A percentile compares a stretch with the other conserved stretches of the same genome.
Conservation (phyloP, 768 basidiomycete species). For the Mycena vitilis region DNA sequence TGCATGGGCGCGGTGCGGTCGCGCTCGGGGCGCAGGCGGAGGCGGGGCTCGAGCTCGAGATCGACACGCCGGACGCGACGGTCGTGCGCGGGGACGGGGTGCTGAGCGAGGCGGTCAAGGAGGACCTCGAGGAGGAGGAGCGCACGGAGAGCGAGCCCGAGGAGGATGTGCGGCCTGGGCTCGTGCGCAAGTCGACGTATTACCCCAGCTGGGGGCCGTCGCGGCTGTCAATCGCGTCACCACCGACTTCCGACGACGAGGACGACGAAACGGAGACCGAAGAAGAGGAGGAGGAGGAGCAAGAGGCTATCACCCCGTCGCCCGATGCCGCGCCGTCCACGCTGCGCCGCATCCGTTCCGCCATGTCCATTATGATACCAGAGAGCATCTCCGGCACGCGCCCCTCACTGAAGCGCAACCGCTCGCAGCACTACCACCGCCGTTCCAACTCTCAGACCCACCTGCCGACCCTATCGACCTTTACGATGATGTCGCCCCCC, state of each 20-base stretch:
- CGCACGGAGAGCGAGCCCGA: slow-evolving; percentile 44
- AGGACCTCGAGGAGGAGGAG: slow-evolving; percentile 51
- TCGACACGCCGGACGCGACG: slow-evolving; percentile 71
- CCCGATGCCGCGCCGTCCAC: slow-evolving; percentile 30
- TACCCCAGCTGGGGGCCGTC: slow-evolving; percentile 67
- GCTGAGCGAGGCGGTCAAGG: slow-evolving; percentile 57
- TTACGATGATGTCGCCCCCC: slow-evolving; percentile 50
- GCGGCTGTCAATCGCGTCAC: slow-evolving; percentile 42
- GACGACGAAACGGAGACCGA: slow-evolving; percentile 14
- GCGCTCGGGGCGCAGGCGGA: slow-evolving; percentile 67
- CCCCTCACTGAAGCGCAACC: slow-evolving; percentile 35
- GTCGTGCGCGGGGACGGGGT: slow-evolving; percentile 83
- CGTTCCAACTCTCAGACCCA: slow-evolving; percentile 36
- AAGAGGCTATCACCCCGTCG: slow-evolving; percentile 17
- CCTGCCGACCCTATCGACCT: slow-evolving; percentile 46
- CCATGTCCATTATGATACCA: slow-evolving; percentile 47
- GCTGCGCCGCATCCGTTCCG: slow-evolving; percentile 49
- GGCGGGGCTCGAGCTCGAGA: slow-evolving; percentile 73
- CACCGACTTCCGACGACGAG: slow-evolving; percentile 36
- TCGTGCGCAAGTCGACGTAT: slow-evolving; percentile 38
- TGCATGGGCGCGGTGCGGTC: slow-evolving; percentile 54
- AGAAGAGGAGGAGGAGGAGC: slow-evolving; percentile 32
- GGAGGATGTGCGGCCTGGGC: slow-evolving; percentile 41
- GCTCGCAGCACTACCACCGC: slow-evolving; percentile 30
- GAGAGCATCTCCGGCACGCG: slow-evolving; percentile 28